These are phyloP conservation scores for Tarenaya hassleriana DNA, from an alignment of 345 rosid species.

Conservation along the genomic window DNA sequence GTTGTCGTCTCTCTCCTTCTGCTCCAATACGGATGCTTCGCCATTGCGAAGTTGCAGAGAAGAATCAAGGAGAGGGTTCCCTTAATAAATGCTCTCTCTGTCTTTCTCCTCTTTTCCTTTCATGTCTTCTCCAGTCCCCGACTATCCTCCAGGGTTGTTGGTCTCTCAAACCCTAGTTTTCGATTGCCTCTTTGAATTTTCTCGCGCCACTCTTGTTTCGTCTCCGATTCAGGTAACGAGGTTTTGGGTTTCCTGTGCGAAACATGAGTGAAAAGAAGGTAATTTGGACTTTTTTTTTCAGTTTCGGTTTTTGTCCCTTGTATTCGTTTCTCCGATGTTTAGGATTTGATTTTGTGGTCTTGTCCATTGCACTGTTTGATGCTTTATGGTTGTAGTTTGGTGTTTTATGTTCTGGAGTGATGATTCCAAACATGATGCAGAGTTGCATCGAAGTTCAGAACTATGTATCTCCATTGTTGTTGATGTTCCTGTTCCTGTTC, in stretches of 20 bases:
- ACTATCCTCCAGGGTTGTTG: constrained; percentile 43
- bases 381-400: not conserved
- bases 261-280: constrained; percentile 80
- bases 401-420: constrained; percentile 11
- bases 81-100: constrained; percentile 47
- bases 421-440: constrained; percentile 1
- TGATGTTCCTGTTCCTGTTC: constrained; percentile 3
- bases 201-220: constrained; percentile 24
- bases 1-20: not conserved
- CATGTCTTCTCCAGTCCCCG: constrained; percentile 83
- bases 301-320: constrained; percentile 2
- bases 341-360: not conserved
- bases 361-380: not conserved
- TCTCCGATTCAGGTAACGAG: constrained; percentile 24
- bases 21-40: constrained; percentile 37
- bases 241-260: constrained; percentile 17
- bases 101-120: constrained; percentile 32
- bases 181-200: constrained; percentile 19
- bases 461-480: not conserved
- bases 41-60: constrained; percentile 30
- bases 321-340: not conserved
- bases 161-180: constrained; percentile 42
- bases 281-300: not conserved
- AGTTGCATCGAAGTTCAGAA: constrained; percentile 7
- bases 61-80: constrained; percentile 38